Percentiles rank a stretch among this genome's conserved stretches.
Evolutionary conservation across 306 rosid genomes (phyloP).

Genomic region (Cicer arietinum): DNA sequence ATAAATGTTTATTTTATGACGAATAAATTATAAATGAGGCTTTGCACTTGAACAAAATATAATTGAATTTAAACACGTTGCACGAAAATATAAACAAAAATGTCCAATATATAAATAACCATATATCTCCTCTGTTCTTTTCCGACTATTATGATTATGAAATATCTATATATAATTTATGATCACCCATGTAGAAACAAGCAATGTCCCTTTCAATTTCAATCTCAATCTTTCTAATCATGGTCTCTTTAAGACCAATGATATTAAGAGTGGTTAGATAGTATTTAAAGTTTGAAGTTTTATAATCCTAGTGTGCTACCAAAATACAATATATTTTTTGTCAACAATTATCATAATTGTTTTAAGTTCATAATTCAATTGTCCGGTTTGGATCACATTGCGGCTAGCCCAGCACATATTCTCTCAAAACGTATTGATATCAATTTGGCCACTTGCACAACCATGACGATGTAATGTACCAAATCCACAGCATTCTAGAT

Average conservation of each 20-base stretch:
- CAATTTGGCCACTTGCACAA: conserved; percentile 17
- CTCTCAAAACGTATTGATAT: not conserved
- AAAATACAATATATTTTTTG: not conserved
- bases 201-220: conserved; percentile 6
- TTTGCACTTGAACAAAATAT: conserved; percentile 1
- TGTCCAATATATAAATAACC: not conserved
- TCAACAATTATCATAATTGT: conserved; percentile 3
- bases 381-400: not conserved
- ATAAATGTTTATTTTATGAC: not conserved
- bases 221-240: conserved; percentile 6
- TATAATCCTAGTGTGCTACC: conserved; percentile 17
- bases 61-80: conserved; percentile 3
- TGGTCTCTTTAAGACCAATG: conserved; percentile 20
- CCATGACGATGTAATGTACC: not conserved
- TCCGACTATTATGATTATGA: not conserved
- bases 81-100: not conserved
- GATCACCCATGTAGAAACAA: not conserved
- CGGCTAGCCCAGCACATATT: conserved; percentile 8
- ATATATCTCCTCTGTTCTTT: conserved; percentile 2
- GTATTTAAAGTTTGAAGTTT: conserved; percentile 2
- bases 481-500: conserved; percentile 4
- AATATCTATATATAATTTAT: not conserved
- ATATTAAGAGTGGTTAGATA: conserved; percentile 5
- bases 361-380: conserved; percentile 7
- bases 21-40: not conserved